A percentile compares a stretch with the other conserved stretches of the same genome.
Evolutionary conservation across 345 rosid species (phyloP).

Genomic region (Salix viminalis): DNA sequence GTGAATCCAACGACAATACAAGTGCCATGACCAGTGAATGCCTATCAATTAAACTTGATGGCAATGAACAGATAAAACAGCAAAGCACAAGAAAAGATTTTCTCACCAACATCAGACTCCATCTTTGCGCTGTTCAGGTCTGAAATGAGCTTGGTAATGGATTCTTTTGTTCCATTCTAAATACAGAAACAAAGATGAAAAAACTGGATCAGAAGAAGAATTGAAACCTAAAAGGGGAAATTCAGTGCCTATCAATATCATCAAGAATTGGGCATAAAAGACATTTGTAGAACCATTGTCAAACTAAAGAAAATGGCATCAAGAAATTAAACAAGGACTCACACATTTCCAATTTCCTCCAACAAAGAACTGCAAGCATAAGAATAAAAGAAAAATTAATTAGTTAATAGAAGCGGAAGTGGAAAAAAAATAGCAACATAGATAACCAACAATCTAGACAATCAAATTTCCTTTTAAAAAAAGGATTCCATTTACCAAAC

Average conservation of each 20-base stretch:
- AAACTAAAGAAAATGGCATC: background rate
- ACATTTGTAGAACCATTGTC: background rate
- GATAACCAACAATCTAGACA: background rate
- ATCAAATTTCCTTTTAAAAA: background rate
- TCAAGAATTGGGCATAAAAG: background rate
- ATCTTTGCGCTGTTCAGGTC: slow-evolving; percentile 75
- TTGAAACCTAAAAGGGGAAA: slow-evolving; percentile 6
- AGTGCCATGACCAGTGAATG: background rate
- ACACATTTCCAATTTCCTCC: slow-evolving; percentile 99
- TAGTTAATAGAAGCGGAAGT: background rate
- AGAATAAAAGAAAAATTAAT: background rate
- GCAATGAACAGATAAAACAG: background rate
- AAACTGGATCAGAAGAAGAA: slow-evolving; percentile 5
- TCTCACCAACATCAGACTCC: slow-evolving; percentile 92
- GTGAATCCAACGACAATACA: background rate
- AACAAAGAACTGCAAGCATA: slow-evolving; percentile 87
- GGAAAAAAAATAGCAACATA: background rate
- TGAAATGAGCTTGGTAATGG: slow-evolving; percentile 80
- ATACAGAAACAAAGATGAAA: slow-evolving; percentile 2
- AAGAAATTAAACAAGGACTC: slow-evolving; percentile 29
- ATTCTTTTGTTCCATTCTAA: slow-evolving; percentile 91
- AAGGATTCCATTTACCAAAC: too few species aligned
- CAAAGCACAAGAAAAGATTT: background rate
- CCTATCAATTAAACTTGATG: background rate
- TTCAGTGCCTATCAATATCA: background rate